Evolutionary conservation across 2,329 filamentous ascomycete species (phyloP).

Genomic region (Amauroascus verrucosus): DNA sequence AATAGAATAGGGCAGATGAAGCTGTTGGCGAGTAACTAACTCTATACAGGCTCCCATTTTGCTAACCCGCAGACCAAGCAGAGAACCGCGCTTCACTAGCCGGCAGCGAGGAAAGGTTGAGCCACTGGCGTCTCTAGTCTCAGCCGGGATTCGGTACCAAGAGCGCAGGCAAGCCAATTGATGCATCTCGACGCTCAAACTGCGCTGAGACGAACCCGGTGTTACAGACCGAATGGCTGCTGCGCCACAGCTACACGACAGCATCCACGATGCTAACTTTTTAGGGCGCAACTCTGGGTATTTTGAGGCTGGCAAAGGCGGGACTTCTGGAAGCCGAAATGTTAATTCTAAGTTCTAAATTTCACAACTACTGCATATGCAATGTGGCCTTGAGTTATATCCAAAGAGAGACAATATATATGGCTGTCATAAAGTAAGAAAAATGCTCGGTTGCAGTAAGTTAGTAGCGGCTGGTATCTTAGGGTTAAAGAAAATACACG

Average conservation of each 20-base stretch:
- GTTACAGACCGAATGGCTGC: not conserved
- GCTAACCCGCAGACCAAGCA: no score
- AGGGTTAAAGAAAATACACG: not conserved
- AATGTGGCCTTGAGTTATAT: no score
- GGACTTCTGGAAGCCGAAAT: no score
- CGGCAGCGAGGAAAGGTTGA: no score
- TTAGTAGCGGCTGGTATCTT: constrained; percentile 1
- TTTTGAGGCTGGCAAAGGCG: no score
- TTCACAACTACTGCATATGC: no score
- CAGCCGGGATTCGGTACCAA: not conserved
- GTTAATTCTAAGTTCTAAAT: no score
- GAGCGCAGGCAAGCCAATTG: not conserved
- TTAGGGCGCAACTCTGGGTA: no score
- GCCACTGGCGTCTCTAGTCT: not conserved
- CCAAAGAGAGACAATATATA: not conserved
- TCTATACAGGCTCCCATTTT: no score
- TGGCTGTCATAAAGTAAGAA: not conserved
- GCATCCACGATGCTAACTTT: not conserved
- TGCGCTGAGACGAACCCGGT: not conserved
- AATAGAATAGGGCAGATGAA: no score
- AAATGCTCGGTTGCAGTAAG: not conserved
- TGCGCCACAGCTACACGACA: constrained; percentile 4
- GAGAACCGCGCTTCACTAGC: no score
- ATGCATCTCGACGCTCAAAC: not conserved
- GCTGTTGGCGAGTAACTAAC: no score